A percentile compares a stretch with the other conserved stretches of the same genome.
These are phyloP conservation scores for Sarcodon sp. DNA, from an alignment of 768 basidiomycete genomes.

Conservation along the genomic window DNA sequence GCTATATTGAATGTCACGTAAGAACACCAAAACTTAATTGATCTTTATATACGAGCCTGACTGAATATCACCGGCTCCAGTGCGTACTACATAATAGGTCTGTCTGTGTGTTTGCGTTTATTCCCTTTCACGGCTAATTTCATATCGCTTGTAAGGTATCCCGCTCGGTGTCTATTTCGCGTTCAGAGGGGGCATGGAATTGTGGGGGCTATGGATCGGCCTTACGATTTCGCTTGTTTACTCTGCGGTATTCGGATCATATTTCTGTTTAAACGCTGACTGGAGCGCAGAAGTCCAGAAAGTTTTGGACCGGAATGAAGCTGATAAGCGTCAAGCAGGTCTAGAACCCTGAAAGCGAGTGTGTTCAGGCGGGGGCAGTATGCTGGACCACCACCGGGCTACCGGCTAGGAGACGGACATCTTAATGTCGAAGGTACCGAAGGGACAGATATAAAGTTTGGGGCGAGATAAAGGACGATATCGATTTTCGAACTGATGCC, in stretches of 20 bases:
- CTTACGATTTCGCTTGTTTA: constrained; percentile 57
- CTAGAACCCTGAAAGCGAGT: too few relatives aligned
- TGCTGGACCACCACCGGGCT: too few relatives aligned
- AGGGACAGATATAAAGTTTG: too few relatives aligned
- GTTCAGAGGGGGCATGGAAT: constrained; percentile 40
- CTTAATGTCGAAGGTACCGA: too few relatives aligned
- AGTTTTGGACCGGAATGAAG: constrained; percentile 37
- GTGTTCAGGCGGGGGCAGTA: too few relatives aligned
- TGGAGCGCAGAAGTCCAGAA: constrained; percentile 61
- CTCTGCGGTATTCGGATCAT: constrained; percentile 38
- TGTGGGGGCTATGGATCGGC: constrained; percentile 80
- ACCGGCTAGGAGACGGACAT: too few relatives aligned
- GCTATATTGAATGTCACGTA: constrained; percentile 71
- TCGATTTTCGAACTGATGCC: too few relatives aligned
- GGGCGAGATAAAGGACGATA: too few relatives aligned
- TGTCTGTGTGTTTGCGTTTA: constrained; percentile 2
- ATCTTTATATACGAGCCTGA: constrained; percentile 3
- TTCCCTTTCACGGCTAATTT: not conserved
- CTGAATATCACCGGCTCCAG: constrained; percentile 13
- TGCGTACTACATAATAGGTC: constrained; percentile 70
- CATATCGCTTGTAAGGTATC: constrained; percentile 31
- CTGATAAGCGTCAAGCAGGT: constrained; percentile 22
- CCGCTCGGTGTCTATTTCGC: constrained; percentile 74
- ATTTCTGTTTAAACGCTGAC: constrained; percentile 42
- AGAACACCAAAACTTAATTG: constrained; percentile 4